These are phyloP conservation scores for Pichia inconspicua DNA, from an alignment of 1,139 yeast species.

Conservation along the genomic window DNA sequence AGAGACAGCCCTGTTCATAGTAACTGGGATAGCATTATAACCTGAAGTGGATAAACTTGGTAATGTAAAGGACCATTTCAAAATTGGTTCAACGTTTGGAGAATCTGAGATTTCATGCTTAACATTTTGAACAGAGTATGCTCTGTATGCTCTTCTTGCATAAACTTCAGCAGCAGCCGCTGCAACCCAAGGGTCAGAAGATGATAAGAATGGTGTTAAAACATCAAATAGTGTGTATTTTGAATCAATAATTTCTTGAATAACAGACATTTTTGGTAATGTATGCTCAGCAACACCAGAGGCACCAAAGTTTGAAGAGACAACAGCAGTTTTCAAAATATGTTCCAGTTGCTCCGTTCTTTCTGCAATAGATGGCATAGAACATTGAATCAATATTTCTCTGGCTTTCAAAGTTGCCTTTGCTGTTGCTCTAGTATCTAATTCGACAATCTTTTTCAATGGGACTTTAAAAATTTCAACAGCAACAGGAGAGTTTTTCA, in stretches of 20 bases:
- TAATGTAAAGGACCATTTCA: slow-evolving; percentile 87
- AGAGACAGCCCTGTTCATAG: slow-evolving; percentile 78
- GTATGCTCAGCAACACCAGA: slow-evolving; percentile 63
- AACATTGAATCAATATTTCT: slow-evolving; percentile 92
- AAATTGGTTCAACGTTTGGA: slow-evolving; percentile 36
- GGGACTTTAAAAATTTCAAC: slow-evolving; percentile 65
- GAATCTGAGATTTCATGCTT: slow-evolving; percentile 49
- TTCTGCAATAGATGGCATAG: slow-evolving; percentile 91
- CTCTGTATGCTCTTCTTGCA: slow-evolving; percentile 94
- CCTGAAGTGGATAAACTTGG: slow-evolving; percentile 67
- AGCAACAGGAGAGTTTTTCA: slow-evolving; percentile 57
- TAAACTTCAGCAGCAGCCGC: slow-evolving; percentile 96
- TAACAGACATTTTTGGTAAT: slow-evolving; percentile 71
- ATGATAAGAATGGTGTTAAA: slow-evolving; percentile 79
- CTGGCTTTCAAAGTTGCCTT: slow-evolving; percentile 95
- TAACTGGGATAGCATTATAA: slow-evolving; percentile 53
- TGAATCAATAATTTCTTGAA: slow-evolving; percentile 90
- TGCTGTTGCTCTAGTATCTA: slow-evolving; percentile 83
- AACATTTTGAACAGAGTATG: slow-evolving; percentile 79
- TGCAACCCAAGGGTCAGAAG: slow-evolving; percentile 79
- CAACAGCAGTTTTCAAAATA: slow-evolving; percentile 84
- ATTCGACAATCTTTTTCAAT: slow-evolving; percentile 71
- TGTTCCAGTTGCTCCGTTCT: slow-evolving; percentile 97
- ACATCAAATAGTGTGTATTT: slow-evolving; percentile 96
- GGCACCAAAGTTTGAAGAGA: slow-evolving; percentile 84